These are phyloP conservation scores for Candida gorgasii DNA, from an alignment of 805 yeast genomes.

Conservation along the genomic window DNA sequence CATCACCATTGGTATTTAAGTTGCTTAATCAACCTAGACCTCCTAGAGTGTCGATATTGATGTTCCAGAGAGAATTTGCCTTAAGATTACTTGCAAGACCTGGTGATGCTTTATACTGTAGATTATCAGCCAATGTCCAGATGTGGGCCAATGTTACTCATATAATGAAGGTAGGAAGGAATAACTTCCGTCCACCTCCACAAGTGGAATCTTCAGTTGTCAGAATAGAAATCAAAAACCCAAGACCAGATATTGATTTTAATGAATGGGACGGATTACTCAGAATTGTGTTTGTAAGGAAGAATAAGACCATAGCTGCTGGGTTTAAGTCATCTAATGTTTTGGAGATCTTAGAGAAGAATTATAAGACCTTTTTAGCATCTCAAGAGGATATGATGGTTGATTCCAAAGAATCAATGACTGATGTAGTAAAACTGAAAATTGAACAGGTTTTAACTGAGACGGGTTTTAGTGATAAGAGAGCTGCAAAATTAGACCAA, in stretches of 20 bases:
- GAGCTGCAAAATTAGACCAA: conserved; percentile 94
- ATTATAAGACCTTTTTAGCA: conserved; percentile 77
- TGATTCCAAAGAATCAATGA: conserved; percentile 43
- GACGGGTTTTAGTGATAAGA: conserved; percentile 78
- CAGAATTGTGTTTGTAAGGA: conserved; percentile 88
- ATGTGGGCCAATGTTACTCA: conserved; percentile 99
- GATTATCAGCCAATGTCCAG: conserved; percentile 94
- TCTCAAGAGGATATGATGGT: conserved; percentile 46
- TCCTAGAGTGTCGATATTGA: conserved; percentile 90
- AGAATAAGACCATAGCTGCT: conserved; percentile 89
- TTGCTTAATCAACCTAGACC: conserved; percentile 88
- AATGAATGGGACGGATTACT: conserved; percentile 97
- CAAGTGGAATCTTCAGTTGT: conserved; percentile 97
- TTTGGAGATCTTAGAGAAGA: conserved; percentile 77
- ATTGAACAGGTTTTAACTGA: conserved; percentile 73
- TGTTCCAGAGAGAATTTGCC: conserved; percentile 98
- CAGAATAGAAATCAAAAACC: conserved; percentile 84
- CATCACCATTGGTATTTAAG: conserved; percentile 94
- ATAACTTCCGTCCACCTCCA: conserved; percentile 97
- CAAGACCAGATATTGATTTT: conserved; percentile 92
- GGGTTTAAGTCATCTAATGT: conserved; percentile 86
- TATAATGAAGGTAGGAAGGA: conserved; percentile 96
- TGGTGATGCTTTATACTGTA: conserved; percentile 91
- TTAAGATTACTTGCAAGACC: conserved; percentile 91
- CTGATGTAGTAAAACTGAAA: conserved; percentile 60